Evolutionary conservation across 2,329 filamentous ascomycete genomes (phyloP), one percentile per base, ranked within the genome.

Genomic region (Colletotrichum siamense): DNA sequence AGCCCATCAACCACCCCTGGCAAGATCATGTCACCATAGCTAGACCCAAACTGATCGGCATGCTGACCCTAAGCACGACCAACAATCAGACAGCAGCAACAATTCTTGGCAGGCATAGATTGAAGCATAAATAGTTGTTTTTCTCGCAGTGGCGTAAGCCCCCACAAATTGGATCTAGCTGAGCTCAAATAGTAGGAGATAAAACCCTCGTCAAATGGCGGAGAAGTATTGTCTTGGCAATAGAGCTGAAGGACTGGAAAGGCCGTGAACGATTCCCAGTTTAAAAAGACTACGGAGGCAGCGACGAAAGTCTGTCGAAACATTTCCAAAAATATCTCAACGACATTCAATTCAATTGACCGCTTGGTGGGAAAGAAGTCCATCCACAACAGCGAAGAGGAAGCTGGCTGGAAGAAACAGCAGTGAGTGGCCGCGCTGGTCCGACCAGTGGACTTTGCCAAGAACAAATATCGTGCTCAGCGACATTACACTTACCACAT

Each of bases 371-470:
- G 39, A 8, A 52, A 22, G 44, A 52, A 52, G 10, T 12, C 44
- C n/a, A 52, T 22, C 8, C 44, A 52, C 44, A 52, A 52, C 44
- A 52, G 44, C 44, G 44, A 52, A 52, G 44, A 52, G 44, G 44
- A 13, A 52, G 44, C n/a, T 52, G 44, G n/a, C n/a, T 52, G 44
- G 6, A 1, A 52, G 2, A 52, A 22, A 49, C 0, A 49, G 18
- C 44, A 49, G 44, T 13, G 44, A 52, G 44, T 52, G 44, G n/a
- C 44, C 44, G 44, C 44, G n/a, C 44, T 52, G 44, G 44, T 3
- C 44, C 44, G 44, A 52, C n/a, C 44, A 52, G 44, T 73, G 69
- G 69, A 55, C 57, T 55, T 24, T 24, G 73, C 70, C 73, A 73
- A 76, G 73, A 65, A 12, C 26, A 26, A 13, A 34, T 39, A 57